Percentiles rank a stretch among this genome's conserved stretches.
Evolutionary conservation across 2,329 filamentous ascomycete species (phyloP).

Genomic region (Hymenoscyphus infarciens): DNA sequence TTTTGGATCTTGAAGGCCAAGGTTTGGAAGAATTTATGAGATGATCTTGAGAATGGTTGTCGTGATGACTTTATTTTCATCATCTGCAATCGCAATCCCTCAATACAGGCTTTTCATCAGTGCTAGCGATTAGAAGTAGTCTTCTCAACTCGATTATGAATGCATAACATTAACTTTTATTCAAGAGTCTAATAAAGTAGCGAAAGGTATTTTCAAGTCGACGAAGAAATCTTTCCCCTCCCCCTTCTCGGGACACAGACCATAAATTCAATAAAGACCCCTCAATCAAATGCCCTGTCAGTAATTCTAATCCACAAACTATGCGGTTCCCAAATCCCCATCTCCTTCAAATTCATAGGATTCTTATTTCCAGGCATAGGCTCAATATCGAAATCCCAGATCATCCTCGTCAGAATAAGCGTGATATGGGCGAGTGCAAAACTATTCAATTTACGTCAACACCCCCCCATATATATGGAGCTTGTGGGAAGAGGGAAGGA

Average conservation of each 20-base stretch:
- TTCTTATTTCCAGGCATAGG: not conserved
- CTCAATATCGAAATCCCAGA: constrained; percentile 29
- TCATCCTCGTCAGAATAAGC: constrained; percentile 21
- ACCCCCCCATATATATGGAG: no score
- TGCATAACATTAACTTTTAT: not conserved
- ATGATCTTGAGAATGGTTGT: no score
- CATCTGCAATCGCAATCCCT: no score
- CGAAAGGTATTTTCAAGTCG: not conserved
- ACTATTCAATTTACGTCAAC: not conserved
- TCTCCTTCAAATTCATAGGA: not conserved
- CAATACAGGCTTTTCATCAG: no score
- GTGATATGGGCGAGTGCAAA: constrained; percentile 10
- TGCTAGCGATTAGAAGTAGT: no score
- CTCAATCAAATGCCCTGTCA: not conserved
- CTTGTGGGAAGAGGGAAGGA: not conserved
- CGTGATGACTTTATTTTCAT: no score
- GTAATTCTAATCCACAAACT: not conserved
- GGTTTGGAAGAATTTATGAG: no score
- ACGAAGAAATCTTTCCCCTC: not conserved
- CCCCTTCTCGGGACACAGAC: no score
- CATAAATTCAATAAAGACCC: not conserved
- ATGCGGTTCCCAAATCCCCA: constrained; percentile 1
- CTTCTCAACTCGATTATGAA: not conserved
- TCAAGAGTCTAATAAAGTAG: not conserved
- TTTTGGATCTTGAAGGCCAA: no score